Percentiles rank a stretch among this genome's conserved stretches.
Conservation (phyloP, 306 rosid genomes). For the Ormosia semicastrata region DNA sequence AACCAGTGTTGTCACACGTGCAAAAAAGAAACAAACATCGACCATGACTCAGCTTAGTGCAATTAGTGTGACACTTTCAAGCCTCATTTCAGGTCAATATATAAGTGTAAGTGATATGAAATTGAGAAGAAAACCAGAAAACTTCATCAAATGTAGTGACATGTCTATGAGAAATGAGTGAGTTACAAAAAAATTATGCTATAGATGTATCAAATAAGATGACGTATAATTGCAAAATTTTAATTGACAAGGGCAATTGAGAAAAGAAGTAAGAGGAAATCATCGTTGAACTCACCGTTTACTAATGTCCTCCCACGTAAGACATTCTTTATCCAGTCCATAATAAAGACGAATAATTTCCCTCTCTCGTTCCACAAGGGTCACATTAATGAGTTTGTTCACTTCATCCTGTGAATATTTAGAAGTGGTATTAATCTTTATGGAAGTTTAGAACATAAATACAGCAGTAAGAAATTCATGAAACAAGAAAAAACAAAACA, state of each 20-base stretch:
- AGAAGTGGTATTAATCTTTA: constrained; percentile 5
- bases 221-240: neutral
- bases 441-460: neutral
- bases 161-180: neutral
- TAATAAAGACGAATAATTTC: constrained; percentile 86
- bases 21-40: neutral
- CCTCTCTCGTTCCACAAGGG: constrained; percentile 81
- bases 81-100: neutral
- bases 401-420: constrained; percentile 76
- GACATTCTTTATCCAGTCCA: constrained; percentile 83
- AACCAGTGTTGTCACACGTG: neutral
- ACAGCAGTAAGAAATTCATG: neutral
- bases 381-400: constrained; percentile 65
- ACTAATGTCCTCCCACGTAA: constrained; percentile 97
- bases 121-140: constrained; percentile 12
- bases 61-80: neutral
- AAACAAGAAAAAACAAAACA: neutral
- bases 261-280: neutral
- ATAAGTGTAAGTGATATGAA: neutral
- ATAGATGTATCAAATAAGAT: neutral
- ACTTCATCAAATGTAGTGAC: neutral
- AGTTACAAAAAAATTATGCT: neutral
- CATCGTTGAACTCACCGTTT: constrained; percentile 68
- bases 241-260: neutral
- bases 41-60: neutral